Evolutionary conservation across 768 basidiomycete species (phyloP), one percentile per base, ranked within the genome.

Genomic region (Agaricus subrufescens): DNA sequence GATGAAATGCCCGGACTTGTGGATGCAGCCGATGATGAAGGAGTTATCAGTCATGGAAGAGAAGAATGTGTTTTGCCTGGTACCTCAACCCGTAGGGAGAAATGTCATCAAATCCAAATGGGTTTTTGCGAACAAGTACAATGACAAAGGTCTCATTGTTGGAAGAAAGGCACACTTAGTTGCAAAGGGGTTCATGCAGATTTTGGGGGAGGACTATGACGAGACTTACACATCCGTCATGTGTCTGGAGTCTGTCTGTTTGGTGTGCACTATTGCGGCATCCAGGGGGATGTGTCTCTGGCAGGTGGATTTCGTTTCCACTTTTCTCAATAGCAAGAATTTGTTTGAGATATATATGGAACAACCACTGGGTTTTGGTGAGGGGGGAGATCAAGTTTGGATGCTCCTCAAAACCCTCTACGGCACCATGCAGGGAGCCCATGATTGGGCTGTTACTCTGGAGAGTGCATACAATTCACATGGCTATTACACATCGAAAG

Each of bases 251-350:
- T 61, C 60, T 14, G 58, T 65, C n/a, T 53, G 60, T 1, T 57
- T 61, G 9, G 59, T 65, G 12, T 31, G 61, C 27, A 56, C 61
- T 0, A 51, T 65, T 9, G 60, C 63, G 4, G 58, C 60, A 8
- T 31, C 31, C 31, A 4, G 4, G 5, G 31, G 31, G 5, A 53
- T 58, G 27, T 54, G 58, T 44, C 47, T 60, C n/a, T 60, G 62
- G 42, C 56, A 61, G n/a, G 57, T 65, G 57, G 64, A 65, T 45
- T 59, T 61, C 10, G 52, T 51, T 9, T 60, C 60, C 1, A 62
- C 62, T 14, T 65, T 61, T 44, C 50, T 63, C 19, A 63, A 63
- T 44, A 61, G 62, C 4, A 51, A 62, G 39, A 54, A 63, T 30
- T 38, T 45, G 0, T 61, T 63, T 38, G 64, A 65, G 26, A 34